Evolutionary conservation across 1,139 yeast genomes (phyloP).

Genomic region (Kurtzmaniella natalensis): DNA sequence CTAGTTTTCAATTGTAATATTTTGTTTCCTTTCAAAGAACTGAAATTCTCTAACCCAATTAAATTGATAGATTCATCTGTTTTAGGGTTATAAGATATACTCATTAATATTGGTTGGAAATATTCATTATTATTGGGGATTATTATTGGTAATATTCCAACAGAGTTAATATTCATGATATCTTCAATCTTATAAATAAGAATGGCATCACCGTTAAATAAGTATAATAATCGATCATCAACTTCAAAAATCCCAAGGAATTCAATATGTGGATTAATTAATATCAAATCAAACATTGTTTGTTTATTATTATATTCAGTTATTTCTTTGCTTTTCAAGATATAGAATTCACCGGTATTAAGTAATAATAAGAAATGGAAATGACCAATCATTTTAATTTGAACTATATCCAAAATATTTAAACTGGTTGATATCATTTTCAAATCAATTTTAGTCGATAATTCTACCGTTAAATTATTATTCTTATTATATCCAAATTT

Average conservation of each 20-base stretch:
- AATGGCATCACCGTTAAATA: slow-evolving; percentile 27
- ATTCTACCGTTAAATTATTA: slow-evolving; percentile 28
- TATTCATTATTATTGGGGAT: slow-evolving; percentile 19
- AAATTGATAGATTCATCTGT: slow-evolving; percentile 19
- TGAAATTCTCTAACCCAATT: slow-evolving; percentile 30
- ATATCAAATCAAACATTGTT: slow-evolving; percentile 34
- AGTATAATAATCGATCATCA: slow-evolving; percentile 17
- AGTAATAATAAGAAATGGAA: slow-evolving; percentile 35
- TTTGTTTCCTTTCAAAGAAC: slow-evolving; percentile 16
- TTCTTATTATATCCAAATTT: slow-evolving; percentile 16
- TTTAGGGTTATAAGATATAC: slow-evolving; percentile 9
- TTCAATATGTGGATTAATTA: slow-evolving; percentile 28
- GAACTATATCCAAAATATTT: slow-evolving; percentile 19
- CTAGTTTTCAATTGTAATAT: slow-evolving; percentile 22
- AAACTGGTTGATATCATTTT: slow-evolving; percentile 26
- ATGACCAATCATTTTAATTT: slow-evolving; percentile 25
- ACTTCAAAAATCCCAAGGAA: slow-evolving; percentile 26
- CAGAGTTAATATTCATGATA: slow-evolving; percentile 24
- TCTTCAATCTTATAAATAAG: slow-evolving; percentile 29
- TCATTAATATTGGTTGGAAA: slow-evolving; percentile 28
- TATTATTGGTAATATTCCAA: slow-evolving; percentile 22
- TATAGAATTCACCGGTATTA: slow-evolving; percentile 34
- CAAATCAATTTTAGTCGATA: slow-evolving; percentile 34
- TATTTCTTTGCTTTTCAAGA: slow-evolving; percentile 29
- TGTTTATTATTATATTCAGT: slow-evolving; percentile 6